Base-by-base conservation (phyloP, 352 stramenopile species). In the Phytophthora crassamura region DNA sequence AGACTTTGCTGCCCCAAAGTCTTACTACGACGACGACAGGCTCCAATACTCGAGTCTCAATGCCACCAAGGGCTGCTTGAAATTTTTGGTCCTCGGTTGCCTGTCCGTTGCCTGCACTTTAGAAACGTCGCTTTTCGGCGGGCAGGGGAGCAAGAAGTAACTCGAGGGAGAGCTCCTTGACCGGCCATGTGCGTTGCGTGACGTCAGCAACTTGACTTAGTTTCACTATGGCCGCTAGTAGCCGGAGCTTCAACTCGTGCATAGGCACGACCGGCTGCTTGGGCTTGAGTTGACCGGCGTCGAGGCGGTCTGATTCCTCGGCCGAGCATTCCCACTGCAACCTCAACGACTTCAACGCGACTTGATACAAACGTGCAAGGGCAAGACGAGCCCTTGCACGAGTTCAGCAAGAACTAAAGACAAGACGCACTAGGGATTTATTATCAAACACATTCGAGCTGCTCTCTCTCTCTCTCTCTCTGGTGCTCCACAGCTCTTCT, bases 211-310 rank as follows among this genome's bases (percentile, higher is more conserved):
- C 1, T 14, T 32, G 18, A 50, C 58, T 60, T 66, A 40, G 45
- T 54, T 54, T 28, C 40, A 42, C 8, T 57, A 64, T 33, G 15
- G 36, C 2, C 12, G 11, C 35, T n/a, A n/a, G n/a, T n/a, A n/a
- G n/a, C n/a, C n/a, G n/a, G n/a, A n/a, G 38, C 49, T 67, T 67
- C 59, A 67, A 67, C 49, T 50, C 34, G 59, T 40, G 59, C 59
- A 67, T 61, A 67, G 35, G 33, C 22, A 16, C 33, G 25, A 32
- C 39, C 30, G 50, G 59, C 59, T 67, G 59, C 59, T 69, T 67
- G 49, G 57, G 22, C 15, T 14, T 36, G 25, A n/a, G n/a, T n/a
- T n/a, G n/a, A n/a, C n/a, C n/a, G 18, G 46, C 58, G 30, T 59
- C 57, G 25, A 65, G 59, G 57, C 49, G 30, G 42, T 61, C 42